Evolutionary conservation across 2,329 filamentous ascomycete species (phyloP).

Genomic region (Paraconiothyrium brasiliense): DNA sequence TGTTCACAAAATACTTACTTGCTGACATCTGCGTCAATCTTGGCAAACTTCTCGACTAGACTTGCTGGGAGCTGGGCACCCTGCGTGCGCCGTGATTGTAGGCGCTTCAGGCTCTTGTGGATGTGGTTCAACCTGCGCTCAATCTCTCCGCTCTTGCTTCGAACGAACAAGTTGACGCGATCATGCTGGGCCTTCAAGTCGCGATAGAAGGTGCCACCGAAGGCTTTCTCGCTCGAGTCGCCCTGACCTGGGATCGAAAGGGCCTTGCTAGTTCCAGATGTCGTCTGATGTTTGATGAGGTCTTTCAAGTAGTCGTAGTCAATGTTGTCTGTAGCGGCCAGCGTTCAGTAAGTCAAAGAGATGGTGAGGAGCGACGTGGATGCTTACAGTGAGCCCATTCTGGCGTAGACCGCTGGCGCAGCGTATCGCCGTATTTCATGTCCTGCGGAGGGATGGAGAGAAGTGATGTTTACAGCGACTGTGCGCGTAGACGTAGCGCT

Average conservation of each 20-base stretch:
- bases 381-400: constrained; percentile 79
- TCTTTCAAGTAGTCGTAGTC: constrained; percentile 90
- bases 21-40: constrained; percentile 60
- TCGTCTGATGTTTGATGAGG: constrained; percentile 83
- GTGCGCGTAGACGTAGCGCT: constrained; percentile 9
- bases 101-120: constrained; percentile 49
- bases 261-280: constrained; percentile 72
- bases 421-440: constrained; percentile 81
- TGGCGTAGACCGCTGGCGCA: constrained; percentile 79
- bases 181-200: constrained; percentile 80
- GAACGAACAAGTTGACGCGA: constrained; percentile 79
- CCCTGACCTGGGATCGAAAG: constrained; percentile 77
- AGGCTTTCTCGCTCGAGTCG: constrained; percentile 65
- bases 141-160: constrained; percentile 82
- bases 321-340: constrained; percentile 72
- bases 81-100: constrained; percentile 34
- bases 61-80: constrained; percentile 50
- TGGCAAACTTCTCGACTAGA: constrained; percentile 60
- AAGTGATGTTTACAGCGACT: constrained; percentile 18
- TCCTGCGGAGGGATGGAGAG: constrained; percentile 22
- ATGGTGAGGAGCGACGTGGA: constrained; percentile 8
- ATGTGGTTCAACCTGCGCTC: constrained; percentile 67
- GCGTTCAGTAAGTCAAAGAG: constrained; percentile 4
- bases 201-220: constrained; percentile 75
- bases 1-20: constrained; percentile 42